These are phyloP conservation scores for Colletotrichum sp. DNA, from an alignment of 2,329 filamentous ascomycete species.

Conservation along the genomic window DNA sequence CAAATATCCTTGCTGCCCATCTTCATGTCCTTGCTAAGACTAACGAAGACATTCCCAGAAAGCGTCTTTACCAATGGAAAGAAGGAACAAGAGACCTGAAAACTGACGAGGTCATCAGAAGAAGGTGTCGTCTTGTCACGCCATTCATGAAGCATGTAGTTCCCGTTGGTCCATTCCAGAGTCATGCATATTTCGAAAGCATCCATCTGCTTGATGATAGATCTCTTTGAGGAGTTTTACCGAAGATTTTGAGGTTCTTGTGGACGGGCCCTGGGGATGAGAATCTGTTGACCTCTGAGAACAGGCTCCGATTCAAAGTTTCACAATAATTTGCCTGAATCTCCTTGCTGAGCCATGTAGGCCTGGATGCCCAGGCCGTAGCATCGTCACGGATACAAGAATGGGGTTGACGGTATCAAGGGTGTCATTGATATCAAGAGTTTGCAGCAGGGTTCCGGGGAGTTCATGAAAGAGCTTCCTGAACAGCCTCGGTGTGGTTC, in stretches of 20 bases:
- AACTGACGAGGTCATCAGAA: not conserved
- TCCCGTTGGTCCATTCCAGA: not conserved
- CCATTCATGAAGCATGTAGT: not conserved
- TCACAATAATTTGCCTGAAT: not conserved
- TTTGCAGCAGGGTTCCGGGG: not conserved
- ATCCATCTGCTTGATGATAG: not conserved
- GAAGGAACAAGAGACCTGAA: not conserved
- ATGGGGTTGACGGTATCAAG: not conserved
- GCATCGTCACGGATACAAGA: not conserved
- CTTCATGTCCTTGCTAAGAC: not conserved
- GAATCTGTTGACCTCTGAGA: not conserved
- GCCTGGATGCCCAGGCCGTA: not conserved
- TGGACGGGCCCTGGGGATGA: not conserved
- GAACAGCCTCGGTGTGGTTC: not conserved
- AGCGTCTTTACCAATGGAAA: not conserved
- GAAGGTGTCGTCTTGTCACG: not conserved
- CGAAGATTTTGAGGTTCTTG: not conserved
- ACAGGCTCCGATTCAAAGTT: not conserved
- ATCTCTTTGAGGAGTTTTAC: not conserved
- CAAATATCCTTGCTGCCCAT: not conserved
- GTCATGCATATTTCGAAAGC: not conserved
- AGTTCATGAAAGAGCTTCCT: not conserved
- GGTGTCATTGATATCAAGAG: not conserved
- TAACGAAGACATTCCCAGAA: not conserved
- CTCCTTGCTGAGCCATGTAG: not conserved